Conservation (phyloP, 768 basidiomycete species). For the Mycena rebaudengoi region DNA sequence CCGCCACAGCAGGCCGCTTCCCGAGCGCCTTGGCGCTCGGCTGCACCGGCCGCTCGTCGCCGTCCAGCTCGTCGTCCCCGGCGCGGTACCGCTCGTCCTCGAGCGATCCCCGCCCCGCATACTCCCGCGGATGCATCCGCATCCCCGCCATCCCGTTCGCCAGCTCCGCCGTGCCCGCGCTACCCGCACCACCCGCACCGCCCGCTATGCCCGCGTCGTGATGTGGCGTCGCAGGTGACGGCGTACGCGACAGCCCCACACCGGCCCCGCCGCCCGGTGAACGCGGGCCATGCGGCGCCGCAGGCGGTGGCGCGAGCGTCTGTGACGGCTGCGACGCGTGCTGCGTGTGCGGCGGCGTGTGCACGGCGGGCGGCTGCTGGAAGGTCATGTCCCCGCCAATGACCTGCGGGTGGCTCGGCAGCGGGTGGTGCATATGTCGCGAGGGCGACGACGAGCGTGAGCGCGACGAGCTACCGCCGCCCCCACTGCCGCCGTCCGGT, state of each 20-base stretch:
- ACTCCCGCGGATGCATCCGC: neutral
- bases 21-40: slow-evolving; percentile 92
- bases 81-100: slow-evolving; percentile 15
- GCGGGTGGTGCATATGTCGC: neutral
- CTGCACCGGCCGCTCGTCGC: slow-evolving; percentile 50
- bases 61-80: slow-evolving; percentile 40
- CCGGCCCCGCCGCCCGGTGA: slow-evolving; percentile 56
- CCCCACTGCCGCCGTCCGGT: slow-evolving; percentile 37
- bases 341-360: neutral
- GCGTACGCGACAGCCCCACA: slow-evolving; percentile 70
- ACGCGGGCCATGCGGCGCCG: slow-evolving; percentile 77
- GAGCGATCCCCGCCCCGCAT: slow-evolving; percentile 1
- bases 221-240: slow-evolving; percentile 75
- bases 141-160: slow-evolving; percentile 7
- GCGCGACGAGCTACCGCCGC: slow-evolving; percentile 46
- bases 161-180: slow-evolving; percentile 9
- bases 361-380: neutral
- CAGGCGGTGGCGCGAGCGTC: slow-evolving; percentile 69
- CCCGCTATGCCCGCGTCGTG: no score
- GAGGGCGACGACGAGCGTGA: slow-evolving; percentile 48
- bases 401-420: slow-evolving; percentile 10
- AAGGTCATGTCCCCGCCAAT: neutral
- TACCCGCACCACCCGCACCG: slow-evolving; percentile 18
- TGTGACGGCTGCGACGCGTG: slow-evolving; percentile 15
- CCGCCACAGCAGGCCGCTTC: slow-evolving; percentile 74